A percentile compares a stretch with the other conserved stretches of the same genome.
phyloP scores from a whole-genome alignment of 805 yeast genomes.

The Hanseniaspora valbyensis region DNA sequence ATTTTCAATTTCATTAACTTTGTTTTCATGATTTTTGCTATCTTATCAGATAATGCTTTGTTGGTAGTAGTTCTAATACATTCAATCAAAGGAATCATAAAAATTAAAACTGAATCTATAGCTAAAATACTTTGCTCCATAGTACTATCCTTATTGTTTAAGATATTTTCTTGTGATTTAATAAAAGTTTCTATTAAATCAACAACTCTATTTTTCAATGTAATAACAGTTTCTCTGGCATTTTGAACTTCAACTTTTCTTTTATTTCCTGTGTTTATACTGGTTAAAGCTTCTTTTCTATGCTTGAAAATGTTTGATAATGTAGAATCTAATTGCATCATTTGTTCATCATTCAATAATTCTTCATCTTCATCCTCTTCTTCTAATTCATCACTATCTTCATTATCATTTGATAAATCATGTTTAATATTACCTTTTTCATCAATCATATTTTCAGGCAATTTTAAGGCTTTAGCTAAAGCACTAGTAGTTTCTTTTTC shows the following conservation, averaged over 20 bases:
- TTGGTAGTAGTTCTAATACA: constrained; percentile 61
- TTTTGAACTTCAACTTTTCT: constrained; percentile 62
- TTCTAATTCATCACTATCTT: constrained; percentile 31
- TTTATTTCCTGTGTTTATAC: constrained; percentile 48
- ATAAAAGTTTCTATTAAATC: constrained; percentile 62
- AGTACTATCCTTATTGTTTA: constrained; percentile 7
- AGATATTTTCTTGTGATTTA: constrained; percentile 33
- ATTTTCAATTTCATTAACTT: constrained; percentile 44
- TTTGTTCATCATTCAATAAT: constrained; percentile 90
- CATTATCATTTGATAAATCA: constrained; percentile 35
- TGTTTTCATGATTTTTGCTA: constrained; percentile 57
- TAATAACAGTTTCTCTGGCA: constrained; percentile 68
- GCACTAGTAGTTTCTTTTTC: constrained; percentile 50
- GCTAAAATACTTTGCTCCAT: background rate
- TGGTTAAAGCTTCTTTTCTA: constrained; percentile 54
- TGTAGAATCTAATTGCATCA: constrained; percentile 87
- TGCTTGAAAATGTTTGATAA: constrained; percentile 75
- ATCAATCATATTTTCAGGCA: constrained; percentile 40
- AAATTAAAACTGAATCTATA: constrained; percentile 31
- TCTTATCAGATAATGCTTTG: constrained; percentile 57
- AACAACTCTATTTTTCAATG: constrained; percentile 66
- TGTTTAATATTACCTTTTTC: constrained; percentile 36
- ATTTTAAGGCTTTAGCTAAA: constrained; percentile 59
- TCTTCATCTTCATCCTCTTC: constrained; percentile 56
- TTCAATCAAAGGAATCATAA: constrained; percentile 46